Conservation (phyloP, 179 eudicot species). For the Spergularia azorica region DNA sequence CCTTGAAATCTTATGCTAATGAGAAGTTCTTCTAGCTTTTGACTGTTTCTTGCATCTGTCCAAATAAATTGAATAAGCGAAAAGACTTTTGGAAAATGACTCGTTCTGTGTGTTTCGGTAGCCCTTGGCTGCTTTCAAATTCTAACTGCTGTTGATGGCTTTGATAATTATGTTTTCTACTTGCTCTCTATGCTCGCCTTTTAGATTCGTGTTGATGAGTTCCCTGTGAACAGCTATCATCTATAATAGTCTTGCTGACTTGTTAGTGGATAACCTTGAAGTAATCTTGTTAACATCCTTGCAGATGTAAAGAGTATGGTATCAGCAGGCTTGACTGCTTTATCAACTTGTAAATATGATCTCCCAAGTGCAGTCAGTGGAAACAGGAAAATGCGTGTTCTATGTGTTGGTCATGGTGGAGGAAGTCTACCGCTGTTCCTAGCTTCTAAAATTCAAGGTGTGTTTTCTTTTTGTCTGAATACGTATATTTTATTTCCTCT, state of each 20-base stretch:
- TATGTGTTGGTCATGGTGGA: slow-evolving; percentile 97
- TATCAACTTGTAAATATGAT: slow-evolving; percentile 64
- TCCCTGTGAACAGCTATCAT: not conserved
- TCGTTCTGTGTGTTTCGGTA: too few relatives aligned
- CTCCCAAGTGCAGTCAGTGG: slow-evolving; percentile 55
- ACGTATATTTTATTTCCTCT: not conserved
- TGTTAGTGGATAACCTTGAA: slow-evolving; percentile 10
- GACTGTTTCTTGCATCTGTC: too few relatives aligned
- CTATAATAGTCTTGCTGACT: not conserved
- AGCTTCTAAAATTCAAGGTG: slow-evolving; percentile 78
- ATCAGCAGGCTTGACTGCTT: slow-evolving; percentile 68
- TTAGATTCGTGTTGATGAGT: too few relatives aligned
- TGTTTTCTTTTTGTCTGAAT: not conserved
- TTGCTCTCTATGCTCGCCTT: not conserved
- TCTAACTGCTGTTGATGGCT: not conserved
- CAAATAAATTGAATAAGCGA: too few relatives aligned
- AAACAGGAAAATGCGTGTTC: slow-evolving; percentile 54
- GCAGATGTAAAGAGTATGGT: slow-evolving; percentile 93
- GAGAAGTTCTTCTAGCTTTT: too few relatives aligned
- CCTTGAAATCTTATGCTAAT: too few relatives aligned
- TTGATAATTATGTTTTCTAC: not conserved
- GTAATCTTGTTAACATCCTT: slow-evolving; percentile 12
- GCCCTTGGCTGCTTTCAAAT: not conserved
- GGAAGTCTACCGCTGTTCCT: slow-evolving; percentile 89
- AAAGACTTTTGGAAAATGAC: too few relatives aligned